Percentiles rank a stretch among this genome's conserved stretches.
phyloP scores from a whole-genome alignment of 192 early-diverging fungal genomes.

The Coemansia sp. region DNA sequence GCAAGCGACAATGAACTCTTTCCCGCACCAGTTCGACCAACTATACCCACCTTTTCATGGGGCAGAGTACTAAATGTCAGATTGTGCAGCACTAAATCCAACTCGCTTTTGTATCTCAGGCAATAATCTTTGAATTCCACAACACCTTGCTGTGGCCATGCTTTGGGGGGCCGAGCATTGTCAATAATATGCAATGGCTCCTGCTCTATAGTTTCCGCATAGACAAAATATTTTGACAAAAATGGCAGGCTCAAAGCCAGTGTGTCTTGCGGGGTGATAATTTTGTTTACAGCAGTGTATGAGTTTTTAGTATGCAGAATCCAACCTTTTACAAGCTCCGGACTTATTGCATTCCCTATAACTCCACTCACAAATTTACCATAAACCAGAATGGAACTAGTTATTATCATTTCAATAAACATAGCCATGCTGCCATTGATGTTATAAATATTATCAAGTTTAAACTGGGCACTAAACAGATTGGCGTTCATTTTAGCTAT shows the following conservation, averaged over 20 bases:
- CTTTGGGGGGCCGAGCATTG: too few species aligned
- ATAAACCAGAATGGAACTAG: background rate
- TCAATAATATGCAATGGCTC: background rate
- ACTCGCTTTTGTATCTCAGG: background rate
- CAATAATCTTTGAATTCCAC: background rate
- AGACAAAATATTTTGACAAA: background rate
- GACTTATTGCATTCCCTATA: background rate
- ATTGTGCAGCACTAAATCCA: background rate
- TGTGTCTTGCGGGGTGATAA: background rate
- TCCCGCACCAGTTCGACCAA: background rate
- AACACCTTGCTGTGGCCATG: background rate
- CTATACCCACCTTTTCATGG: background rate
- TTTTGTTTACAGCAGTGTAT: background rate
- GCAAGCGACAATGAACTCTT: background rate
- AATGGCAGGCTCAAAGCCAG: background rate
- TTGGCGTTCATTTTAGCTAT: background rate
- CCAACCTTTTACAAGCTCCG: background rate
- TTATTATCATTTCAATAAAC: background rate
- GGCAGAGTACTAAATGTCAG: background rate
- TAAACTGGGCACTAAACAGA: background rate
- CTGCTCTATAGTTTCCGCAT: background rate
- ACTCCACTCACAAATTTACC: background rate
- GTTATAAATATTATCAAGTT: background rate
- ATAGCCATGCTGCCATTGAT: background rate
- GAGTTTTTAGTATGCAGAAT: background rate